Percentiles rank a stretch among this genome's conserved stretches.
Conservation (phyloP, 345 rosid species). For the Combretum micranthum region DNA sequence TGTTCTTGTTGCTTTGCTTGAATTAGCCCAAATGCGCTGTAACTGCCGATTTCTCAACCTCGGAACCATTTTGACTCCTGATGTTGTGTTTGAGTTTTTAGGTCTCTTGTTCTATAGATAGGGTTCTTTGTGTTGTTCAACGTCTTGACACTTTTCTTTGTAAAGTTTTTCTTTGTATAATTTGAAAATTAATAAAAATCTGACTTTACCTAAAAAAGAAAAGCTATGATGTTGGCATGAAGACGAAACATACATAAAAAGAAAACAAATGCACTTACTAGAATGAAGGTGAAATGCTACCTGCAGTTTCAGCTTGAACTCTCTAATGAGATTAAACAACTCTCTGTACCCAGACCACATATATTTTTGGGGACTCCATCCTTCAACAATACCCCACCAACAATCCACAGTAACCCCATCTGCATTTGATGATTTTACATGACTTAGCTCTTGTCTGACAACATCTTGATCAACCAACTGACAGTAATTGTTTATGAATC, state of each 20-base stretch:
- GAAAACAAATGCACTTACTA: background rate
- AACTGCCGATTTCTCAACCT: too few species aligned
- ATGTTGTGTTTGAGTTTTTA: too few species aligned
- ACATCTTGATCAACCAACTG: conserved; percentile 74
- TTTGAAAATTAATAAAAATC: too few species aligned
- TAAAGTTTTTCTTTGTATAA: too few species aligned
- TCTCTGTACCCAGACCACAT: conserved; percentile 93
- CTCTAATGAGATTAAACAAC: conserved; percentile 60
- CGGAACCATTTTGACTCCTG: too few species aligned
- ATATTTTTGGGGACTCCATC: conserved; percentile 89
- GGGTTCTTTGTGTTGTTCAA: too few species aligned
- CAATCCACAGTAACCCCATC: conserved; percentile 84
- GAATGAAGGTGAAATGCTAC: conserved; percentile 17
- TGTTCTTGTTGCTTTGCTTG: too few species aligned
- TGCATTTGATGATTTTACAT: conserved; percentile 62
- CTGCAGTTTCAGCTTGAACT: conserved; percentile 84
- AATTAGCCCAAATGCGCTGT: too few species aligned
- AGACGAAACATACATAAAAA: background rate
- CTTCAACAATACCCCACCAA: conserved; percentile 99
- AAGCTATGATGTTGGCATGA: background rate
- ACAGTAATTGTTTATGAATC: conserved; percentile 59
- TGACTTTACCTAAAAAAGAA: too few species aligned
- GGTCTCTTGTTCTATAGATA: too few species aligned
- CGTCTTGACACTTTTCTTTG: too few species aligned
- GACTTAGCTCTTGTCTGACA: conserved; percentile 62